These are phyloP conservation scores for Thalassiosira profunda DNA, from an alignment of 108 stramenopile species.

Conservation along the genomic window DNA sequence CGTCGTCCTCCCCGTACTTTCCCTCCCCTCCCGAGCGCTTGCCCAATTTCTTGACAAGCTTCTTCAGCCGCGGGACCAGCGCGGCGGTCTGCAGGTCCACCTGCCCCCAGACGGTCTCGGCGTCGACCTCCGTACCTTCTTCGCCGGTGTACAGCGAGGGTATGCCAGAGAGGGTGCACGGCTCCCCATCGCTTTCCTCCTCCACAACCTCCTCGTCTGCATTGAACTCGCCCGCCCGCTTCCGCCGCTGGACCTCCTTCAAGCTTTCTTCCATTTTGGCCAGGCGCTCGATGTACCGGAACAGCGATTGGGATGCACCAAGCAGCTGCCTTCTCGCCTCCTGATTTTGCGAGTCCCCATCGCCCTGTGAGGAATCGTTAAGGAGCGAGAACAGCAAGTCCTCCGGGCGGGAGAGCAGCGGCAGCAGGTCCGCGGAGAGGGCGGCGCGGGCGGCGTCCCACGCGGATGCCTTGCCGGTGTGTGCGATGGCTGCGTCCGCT, in stretches of 20 bases:
- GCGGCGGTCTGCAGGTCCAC: constrained; percentile 90
- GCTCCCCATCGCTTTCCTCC: constrained; percentile 5
- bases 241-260: not conserved
- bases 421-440: not conserved
- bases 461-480: too few relatives aligned
- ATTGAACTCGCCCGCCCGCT: not conserved
- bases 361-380: not conserved
- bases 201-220: constrained; percentile 2
- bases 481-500: too few relatives aligned
- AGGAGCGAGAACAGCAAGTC: constrained; percentile 1
- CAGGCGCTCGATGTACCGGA: constrained; percentile 27
- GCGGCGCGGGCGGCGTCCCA: not conserved
- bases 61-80: constrained; percentile 65
- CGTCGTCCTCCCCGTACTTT: constrained; percentile 9
- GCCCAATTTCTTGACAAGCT: constrained; percentile 56
- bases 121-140: constrained; percentile 34
- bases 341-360: too few relatives aligned
- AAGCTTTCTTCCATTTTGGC: constrained; percentile 21
- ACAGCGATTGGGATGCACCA: constrained; percentile 13
- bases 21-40: constrained; percentile 40
- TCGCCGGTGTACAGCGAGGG: constrained; percentile 29
- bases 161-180: constrained; percentile 28
- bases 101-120: constrained; percentile 94
- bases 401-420: constrained; percentile 4
- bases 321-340: not conserved